These are phyloP conservation scores for Geotrichum cucujoidarum DNA, from an alignment of 1,139 yeast genomes.

Conservation along the genomic window DNA sequence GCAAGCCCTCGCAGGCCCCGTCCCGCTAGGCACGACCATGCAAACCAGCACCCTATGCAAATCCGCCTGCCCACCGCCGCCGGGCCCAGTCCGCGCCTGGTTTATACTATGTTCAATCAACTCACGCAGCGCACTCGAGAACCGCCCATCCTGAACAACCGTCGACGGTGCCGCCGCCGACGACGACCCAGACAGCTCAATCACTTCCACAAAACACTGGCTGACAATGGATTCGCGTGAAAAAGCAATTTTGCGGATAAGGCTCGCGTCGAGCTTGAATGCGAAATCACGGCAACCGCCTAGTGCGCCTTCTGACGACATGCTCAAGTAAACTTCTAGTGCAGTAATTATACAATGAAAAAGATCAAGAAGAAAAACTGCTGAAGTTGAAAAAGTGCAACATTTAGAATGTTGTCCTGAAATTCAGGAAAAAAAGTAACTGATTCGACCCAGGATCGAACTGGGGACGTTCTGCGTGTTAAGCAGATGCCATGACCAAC, in stretches of 20 bases:
- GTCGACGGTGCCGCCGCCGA: not conserved
- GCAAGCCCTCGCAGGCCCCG: not conserved
- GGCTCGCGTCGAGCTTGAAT: constrained; percentile 6
- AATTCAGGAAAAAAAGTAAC: too few relatives aligned
- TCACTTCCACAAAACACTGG: constrained; percentile 14
- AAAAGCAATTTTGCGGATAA: constrained; percentile 7
- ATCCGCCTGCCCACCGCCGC: constrained; percentile 1
- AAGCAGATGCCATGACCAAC: constrained; percentile 99
- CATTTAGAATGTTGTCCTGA: too few relatives aligned
- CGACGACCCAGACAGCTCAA: not conserved
- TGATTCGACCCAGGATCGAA: constrained; percentile 99
- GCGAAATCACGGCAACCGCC: too few relatives aligned
- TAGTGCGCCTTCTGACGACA: too few relatives aligned
- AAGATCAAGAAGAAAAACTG: too few relatives aligned
- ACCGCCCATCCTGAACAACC: constrained; percentile 2
- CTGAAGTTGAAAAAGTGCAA: too few relatives aligned
- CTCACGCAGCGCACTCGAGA: not conserved
- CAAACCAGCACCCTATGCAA: constrained; percentile 11
- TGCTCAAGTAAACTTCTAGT: too few relatives aligned
- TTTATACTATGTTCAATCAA: too few relatives aligned
- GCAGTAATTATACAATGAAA: too few relatives aligned
- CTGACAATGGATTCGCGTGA: constrained; percentile 2
- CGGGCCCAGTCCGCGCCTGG: too few relatives aligned
- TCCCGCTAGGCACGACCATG: constrained; percentile 3
- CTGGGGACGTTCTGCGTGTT: constrained; percentile 99